Conservation (phyloP, 2,329 filamentous ascomycete genomes). For the Cladobotryum protrusum region DNA sequence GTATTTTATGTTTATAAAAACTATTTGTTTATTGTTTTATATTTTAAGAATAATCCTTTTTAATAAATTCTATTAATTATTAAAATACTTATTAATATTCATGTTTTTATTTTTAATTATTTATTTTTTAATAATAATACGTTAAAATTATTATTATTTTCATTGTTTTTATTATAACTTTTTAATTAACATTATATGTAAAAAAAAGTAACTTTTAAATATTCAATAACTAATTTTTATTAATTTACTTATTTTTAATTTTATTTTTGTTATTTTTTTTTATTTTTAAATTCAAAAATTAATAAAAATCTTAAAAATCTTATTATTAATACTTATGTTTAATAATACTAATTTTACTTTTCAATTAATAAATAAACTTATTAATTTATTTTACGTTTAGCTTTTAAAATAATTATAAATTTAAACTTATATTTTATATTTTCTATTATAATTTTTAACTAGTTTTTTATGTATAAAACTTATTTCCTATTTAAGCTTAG, state of each 20-base stretch:
- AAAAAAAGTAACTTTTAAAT: too few relatives aligned
- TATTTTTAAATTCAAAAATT: background rate
- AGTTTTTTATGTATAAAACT: constrained; percentile 1
- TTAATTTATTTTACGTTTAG: too few relatives aligned
- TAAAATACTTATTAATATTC: too few relatives aligned
- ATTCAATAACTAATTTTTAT: background rate
- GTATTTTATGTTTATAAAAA: background rate
- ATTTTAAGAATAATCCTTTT: background rate
- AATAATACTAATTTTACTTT: too few relatives aligned
- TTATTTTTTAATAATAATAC: background rate
- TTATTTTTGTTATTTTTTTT: background rate
- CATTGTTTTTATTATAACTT: background rate
- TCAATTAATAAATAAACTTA: too few relatives aligned
- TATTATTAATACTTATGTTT: background rate
- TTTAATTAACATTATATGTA: too few relatives aligned
- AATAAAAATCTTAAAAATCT: too few relatives aligned
- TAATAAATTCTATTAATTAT: background rate
- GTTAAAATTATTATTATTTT: background rate
- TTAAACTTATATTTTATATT: too few relatives aligned
- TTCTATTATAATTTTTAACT: background rate
- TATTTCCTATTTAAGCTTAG: background rate
- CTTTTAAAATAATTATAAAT: background rate
- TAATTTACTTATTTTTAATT: background rate
- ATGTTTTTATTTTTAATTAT: background rate
- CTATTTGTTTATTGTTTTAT: background rate